Base-by-base conservation (phyloP, 1,139 yeast species). In the Candida labiduridarum region DNA sequence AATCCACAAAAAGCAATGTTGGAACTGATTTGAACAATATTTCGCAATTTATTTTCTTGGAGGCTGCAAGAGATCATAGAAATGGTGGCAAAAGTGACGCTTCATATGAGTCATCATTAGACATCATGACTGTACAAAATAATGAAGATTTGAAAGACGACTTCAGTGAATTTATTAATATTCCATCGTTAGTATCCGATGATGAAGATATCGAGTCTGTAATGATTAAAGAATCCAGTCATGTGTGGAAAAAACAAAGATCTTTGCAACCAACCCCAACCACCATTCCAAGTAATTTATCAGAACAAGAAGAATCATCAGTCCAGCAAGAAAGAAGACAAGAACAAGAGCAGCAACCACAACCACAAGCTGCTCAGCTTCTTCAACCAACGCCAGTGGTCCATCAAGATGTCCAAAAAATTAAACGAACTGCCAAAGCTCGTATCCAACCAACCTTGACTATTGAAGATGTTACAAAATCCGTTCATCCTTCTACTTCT, bases 101-200 rank as follows among this genome's bases (percentile, higher is more conserved):
- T 22, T 44, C 46, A 19, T 44, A 34, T 44, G 46, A 44, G 36
- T 49, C 56, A 33, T 55, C 56, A 14, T 53, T 56, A 29, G 59
- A 56, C 48, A 56, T 56, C 19, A 54, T 47, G 51, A 51, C 59
- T 15, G 57, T 46, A 4, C 55, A 54, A 48, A 46, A 54, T 35
- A 49, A 50, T 34, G 55, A 56, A 22, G 52, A 52, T 22, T 47
- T 49, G 38, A 46, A 51, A 25, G 51, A 51, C 41, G 53, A 49
- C 16, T 48, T 54, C 39, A 50, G 46, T 40, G 55, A 52, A 35
- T 55, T 46, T 44, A 50, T 54, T 31, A 54, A 53, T 25, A 54
- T 54, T 44, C 57, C 57, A 4, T 49, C 50, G 35, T 48, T 54
- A 36, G 42, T 49, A 27, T 48, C 52, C 31, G 54, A 51, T 41